Evolutionary conservation across 805 yeast genomes (phyloP).

Genomic region (Lachancea kluyveri): DNA sequence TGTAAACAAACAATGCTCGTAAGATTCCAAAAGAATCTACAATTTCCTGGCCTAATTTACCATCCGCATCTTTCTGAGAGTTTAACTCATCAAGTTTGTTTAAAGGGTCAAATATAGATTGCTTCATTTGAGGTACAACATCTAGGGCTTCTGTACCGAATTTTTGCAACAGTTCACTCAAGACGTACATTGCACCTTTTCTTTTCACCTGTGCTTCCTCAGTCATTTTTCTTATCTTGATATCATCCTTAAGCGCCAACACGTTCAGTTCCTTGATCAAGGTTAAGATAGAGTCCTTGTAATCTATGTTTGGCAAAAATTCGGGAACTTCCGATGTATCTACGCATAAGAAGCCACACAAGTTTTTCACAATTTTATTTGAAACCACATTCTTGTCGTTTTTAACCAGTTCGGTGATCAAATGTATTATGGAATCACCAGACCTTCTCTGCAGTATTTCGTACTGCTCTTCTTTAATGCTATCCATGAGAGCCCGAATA

Average conservation of each 20-base stretch:
- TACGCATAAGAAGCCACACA: constrained; percentile 90
- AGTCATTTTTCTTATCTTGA: constrained; percentile 55
- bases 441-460: constrained; percentile 62
- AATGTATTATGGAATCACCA: constrained; percentile 58
- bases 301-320: constrained; percentile 56
- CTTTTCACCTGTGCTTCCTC: constrained; percentile 75
- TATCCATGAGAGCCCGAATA: constrained; percentile 87
- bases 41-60: constrained; percentile 64
- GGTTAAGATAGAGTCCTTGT: constrained; percentile 57
- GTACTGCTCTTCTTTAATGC: constrained; percentile 71
- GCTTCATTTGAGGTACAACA: constrained; percentile 59
- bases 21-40: constrained; percentile 83
- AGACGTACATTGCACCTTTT: constrained; percentile 71
- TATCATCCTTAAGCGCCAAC: constrained; percentile 54
- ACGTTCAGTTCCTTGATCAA: constrained; percentile 71
- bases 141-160: constrained; percentile 53
- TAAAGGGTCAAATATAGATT: constrained; percentile 62
- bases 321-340: constrained; percentile 96
- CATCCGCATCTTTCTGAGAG: constrained; percentile 31
- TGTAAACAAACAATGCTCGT: constrained; percentile 61
- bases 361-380: constrained; percentile 81
- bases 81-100: constrained; percentile 28
- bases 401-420: constrained; percentile 53
- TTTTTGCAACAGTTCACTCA: constrained; percentile 49
- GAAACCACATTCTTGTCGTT: constrained; percentile 65